Evolutionary conservation across 1,139 yeast species (phyloP), one percentile per base, ranked within the genome.

Genomic region (Pichia sp.): DNA sequence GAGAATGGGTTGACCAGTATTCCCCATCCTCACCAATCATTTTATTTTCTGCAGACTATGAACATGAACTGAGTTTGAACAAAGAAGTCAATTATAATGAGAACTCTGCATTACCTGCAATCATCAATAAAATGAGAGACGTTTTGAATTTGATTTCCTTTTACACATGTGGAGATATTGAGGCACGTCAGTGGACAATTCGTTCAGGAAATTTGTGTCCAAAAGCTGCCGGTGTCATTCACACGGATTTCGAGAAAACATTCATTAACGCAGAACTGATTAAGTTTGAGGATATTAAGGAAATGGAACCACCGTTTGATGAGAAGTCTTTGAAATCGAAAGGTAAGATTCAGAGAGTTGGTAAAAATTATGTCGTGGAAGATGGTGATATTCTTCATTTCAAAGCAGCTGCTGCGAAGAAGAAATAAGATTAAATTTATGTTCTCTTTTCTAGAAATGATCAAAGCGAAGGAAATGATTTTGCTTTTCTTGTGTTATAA

Each of bases 381-480:
- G 87, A 81, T 56, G 87, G 97, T 65, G 97, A 90, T 66, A 76
- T 92, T 59, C 81, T 90, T 57, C 90, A 83, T 72, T 85, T 90
- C 74, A 85, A 95, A 75, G 88, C 97, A 52, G 97, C 94, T 66
- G 95, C 95, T 50, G 97, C 97, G 71, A 90, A 90, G 75, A 79
- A 77, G 46, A 43, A 23, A 41, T 41, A 33, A 32, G 27, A 16
- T 16, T 16, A 16, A 16, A 16, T 16, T 16, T 16, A 16, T 16
- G 23, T 16, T 16, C 23, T 16, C 23, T 16, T 16, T 16, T 16
- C 23, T 16, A 16, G 23, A 16, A 16, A 16, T 16, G 23, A 16
- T 16, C 23, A 16, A 16, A 16, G 23, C 23, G 23, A 16, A 16
- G 23, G 23, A 16, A 16, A 16, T 16, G 23, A 16, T 16, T 16